phyloP scores from a whole-genome alignment of 139 green algal species.

The Haematococcus lacustris region DNA sequence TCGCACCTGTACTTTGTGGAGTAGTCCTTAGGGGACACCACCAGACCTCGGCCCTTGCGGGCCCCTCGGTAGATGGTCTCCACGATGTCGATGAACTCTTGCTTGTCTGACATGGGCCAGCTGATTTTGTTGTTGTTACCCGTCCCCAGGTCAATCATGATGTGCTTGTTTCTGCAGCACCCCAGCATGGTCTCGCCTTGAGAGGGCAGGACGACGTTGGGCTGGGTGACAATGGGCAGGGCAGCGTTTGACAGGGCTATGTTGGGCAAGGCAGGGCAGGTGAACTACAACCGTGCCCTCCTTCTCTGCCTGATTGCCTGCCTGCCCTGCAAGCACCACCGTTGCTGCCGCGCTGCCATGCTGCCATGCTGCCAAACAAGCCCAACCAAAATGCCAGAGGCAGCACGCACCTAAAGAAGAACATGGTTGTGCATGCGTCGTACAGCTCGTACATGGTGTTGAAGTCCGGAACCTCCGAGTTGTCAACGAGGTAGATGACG shows the following conservation, averaged over 20 bases:
- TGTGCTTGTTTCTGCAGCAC: constrained; percentile 83
- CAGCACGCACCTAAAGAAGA: constrained; percentile 84
- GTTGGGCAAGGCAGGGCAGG: no score
- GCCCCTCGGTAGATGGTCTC: constrained; percentile 92
- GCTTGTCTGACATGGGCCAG: constrained; percentile 98
- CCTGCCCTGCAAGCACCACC: no score
- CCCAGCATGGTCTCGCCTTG: no score
- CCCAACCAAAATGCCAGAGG: no score
- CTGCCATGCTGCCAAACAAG: no score
- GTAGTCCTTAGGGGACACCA: constrained; percentile 96
- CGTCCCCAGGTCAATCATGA: constrained; percentile 97
- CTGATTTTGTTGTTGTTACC: constrained; percentile 99
- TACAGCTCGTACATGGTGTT: constrained; percentile 98
- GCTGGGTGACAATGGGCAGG: no score
- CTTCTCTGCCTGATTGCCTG: no score
- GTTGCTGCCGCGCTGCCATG: no score
- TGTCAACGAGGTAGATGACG: constrained; percentile 73
- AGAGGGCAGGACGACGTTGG: no score
- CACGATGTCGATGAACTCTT: constrained; percentile 99
- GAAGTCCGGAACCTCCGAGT: constrained; percentile 79
- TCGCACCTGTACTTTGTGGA: constrained; percentile 92
- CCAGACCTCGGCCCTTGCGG: constrained; percentile 86
- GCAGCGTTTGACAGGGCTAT: no score
- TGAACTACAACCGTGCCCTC: no score
- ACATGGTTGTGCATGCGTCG: constrained; percentile 98